phyloP scores from a whole-genome alignment of 768 basidiomycete genomes.

The Lentinula edodes region DNA sequence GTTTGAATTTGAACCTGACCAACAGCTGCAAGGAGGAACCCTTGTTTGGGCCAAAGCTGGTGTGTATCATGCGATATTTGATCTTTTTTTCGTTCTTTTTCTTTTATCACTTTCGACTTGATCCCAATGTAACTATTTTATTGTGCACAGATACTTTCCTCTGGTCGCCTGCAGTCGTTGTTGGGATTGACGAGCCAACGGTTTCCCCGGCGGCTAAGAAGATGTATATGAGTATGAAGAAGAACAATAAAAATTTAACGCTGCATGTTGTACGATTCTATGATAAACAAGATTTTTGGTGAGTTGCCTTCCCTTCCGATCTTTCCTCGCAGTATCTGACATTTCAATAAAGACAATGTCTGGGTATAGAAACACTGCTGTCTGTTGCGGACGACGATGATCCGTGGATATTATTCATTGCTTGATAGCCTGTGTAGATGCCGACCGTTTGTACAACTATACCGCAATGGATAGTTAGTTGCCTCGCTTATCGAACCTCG shows the following conservation, averaged over 20 bases:
- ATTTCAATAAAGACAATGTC: slow-evolving; percentile 51
- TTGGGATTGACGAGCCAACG: slow-evolving; percentile 48
- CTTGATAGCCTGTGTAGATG: not conserved
- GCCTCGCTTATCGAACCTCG: too few relatives aligned
- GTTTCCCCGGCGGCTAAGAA: slow-evolving; percentile 38
- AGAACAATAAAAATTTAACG: slow-evolving; percentile 27
- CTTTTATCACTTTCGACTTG: not conserved
- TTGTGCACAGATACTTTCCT: slow-evolving; percentile 57
- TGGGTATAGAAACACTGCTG: slow-evolving; percentile 49
- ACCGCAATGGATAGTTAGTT: too few relatives aligned
- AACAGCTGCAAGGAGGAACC: slow-evolving; percentile 29
- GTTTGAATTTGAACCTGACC: slow-evolving; percentile 24
- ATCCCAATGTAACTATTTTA: not conserved
- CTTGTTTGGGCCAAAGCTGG: slow-evolving; percentile 84
- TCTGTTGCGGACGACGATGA: slow-evolving; percentile 66
- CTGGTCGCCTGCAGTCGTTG: slow-evolving; percentile 85
- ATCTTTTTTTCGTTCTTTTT: not conserved
- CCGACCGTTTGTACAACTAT: slow-evolving; percentile 37
- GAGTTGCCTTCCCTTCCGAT: slow-evolving; percentile 10
- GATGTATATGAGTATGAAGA: slow-evolving; percentile 26
- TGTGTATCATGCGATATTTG: slow-evolving; percentile 23
- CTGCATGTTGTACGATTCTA: slow-evolving; percentile 70
- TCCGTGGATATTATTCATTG: slow-evolving; percentile 27
- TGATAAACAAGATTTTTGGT: slow-evolving; percentile 66
- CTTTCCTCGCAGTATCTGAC: not conserved